Conservation (phyloP, 1,284 basidiomycete species). For the Irpex rosettiformis region DNA sequence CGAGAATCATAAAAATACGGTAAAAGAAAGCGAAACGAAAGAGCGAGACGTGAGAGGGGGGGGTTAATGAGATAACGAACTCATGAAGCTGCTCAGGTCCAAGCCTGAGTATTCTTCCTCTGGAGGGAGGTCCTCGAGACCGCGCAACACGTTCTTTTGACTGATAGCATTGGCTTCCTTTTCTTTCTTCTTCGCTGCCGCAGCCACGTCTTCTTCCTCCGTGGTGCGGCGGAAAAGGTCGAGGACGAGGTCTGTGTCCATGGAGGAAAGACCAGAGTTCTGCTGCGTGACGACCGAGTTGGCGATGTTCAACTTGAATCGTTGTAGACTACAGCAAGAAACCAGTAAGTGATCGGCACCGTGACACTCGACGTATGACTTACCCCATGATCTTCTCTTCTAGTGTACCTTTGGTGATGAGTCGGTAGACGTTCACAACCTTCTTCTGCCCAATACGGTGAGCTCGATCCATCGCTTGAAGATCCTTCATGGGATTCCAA, state of each 20-base stretch:
- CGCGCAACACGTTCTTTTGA: constrained; percentile 81
- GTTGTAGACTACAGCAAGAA: constrained; percentile 70
- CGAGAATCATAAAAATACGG: neutral
- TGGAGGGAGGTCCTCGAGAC: constrained; percentile 83
- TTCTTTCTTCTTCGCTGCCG: constrained; percentile 51
- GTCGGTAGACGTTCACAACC: constrained; percentile 97
- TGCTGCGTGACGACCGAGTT: constrained; percentile 97
- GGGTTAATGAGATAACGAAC: constrained; percentile 44
- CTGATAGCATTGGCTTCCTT: constrained; percentile 54
- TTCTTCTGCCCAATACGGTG: constrained; percentile 99
- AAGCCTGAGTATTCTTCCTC: constrained; percentile 89
- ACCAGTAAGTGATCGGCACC: constrained; percentile 19
- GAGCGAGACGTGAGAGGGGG: neutral
- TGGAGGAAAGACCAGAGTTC: constrained; percentile 88
- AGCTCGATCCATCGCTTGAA: constrained; percentile 99
- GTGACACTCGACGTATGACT: constrained; percentile 27
- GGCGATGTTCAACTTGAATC: constrained; percentile 98
- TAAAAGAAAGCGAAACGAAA: neutral
- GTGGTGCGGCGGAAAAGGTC: constrained; percentile 89
- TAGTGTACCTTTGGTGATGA: constrained; percentile 95
- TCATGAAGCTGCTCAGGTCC: constrained; percentile 84
- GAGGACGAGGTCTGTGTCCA: constrained; percentile 97
- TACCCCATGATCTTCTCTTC: constrained; percentile 99
- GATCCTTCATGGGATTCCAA: constrained; percentile 99
- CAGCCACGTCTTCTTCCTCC: constrained; percentile 64